These are phyloP conservation scores for Nemania bipapillata DNA, from an alignment of 2,329 filamentous ascomycete species.

Conservation along the genomic window DNA sequence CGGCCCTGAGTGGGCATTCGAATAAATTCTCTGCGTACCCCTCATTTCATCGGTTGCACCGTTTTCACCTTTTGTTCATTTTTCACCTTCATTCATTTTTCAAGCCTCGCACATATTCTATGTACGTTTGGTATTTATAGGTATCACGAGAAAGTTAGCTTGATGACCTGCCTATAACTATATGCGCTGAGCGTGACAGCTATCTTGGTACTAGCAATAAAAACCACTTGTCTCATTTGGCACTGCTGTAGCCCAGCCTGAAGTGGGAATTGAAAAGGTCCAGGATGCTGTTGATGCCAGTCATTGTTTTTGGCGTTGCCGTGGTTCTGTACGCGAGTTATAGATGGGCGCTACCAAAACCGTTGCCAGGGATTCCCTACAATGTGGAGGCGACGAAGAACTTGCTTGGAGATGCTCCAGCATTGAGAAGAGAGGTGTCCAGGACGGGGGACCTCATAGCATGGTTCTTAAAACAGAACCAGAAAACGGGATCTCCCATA, in stretches of 20 bases:
- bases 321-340: slow-evolving; percentile 20
- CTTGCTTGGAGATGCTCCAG: slow-evolving; percentile 32
- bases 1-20: background rate
- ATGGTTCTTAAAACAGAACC: slow-evolving; percentile 27
- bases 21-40: background rate
- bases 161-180: background rate
- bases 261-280: background rate
- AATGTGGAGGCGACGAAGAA: slow-evolving; percentile 29
- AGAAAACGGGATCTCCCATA: slow-evolving; percentile 20
- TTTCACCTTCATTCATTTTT: background rate
- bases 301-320: slow-evolving; percentile 1
- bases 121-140: background rate
- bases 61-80: background rate
- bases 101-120: background rate
- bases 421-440: slow-evolving; percentile 18
- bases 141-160: background rate
- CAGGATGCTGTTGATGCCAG: slow-evolving; percentile 9
- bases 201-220: background rate
- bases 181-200: background rate
- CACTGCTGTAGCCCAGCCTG: background rate
- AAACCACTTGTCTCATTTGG: background rate
- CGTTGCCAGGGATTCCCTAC: slow-evolving; percentile 38
- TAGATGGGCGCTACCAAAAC: slow-evolving; percentile 37
- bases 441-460: slow-evolving; percentile 16
- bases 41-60: no score